Evolutionary conservation across 345 rosid species (phyloP).

Genomic region (Euphorbia peplus): DNA sequence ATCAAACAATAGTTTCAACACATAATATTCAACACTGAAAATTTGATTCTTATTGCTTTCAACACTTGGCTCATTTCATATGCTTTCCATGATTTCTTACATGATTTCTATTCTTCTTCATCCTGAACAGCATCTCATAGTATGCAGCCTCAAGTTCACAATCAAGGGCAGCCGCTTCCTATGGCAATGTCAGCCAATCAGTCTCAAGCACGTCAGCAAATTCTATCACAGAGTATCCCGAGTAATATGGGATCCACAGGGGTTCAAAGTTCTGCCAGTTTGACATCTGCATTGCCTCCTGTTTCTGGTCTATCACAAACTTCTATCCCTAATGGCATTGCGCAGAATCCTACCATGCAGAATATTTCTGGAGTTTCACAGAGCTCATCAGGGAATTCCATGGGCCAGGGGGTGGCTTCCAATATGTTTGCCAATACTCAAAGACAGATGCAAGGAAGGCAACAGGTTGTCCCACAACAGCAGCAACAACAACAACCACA

Average conservation of each 20-base stretch:
- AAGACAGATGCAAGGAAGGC: conserved; percentile 67
- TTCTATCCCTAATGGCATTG: too few species aligned
- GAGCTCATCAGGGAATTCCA: conserved; percentile 48
- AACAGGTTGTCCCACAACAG: conserved; percentile 58
- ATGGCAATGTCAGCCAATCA: conserved; percentile 55
- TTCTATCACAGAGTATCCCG: conserved; percentile 62
- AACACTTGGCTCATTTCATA: neutral
- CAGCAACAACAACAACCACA: conserved; percentile 65
- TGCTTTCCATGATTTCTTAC: conserved; percentile 15
- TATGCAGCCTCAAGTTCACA: conserved; percentile 50
- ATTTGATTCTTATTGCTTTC: too few species aligned
- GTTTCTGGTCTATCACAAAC: too few species aligned
- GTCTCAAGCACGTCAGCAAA: conserved; percentile 64
- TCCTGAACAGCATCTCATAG: conserved; percentile 42
- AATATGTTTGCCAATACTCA: conserved; percentile 57
- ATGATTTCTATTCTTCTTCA: conserved; percentile 13
- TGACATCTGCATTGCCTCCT: conserved; percentile 61
- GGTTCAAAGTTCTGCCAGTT: conserved; percentile 61
- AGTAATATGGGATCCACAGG: conserved; percentile 52
- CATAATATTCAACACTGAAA: too few species aligned
- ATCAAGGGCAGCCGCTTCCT: conserved; percentile 61
- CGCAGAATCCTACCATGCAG: conserved; percentile 75
- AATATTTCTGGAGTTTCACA: conserved; percentile 63
- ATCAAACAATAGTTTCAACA: too few species aligned
- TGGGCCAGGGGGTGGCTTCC: too few species aligned